phyloP scores from a whole-genome alignment of 2,329 filamentous ascomycete species.

The Trichocomaceae sp. region DNA sequence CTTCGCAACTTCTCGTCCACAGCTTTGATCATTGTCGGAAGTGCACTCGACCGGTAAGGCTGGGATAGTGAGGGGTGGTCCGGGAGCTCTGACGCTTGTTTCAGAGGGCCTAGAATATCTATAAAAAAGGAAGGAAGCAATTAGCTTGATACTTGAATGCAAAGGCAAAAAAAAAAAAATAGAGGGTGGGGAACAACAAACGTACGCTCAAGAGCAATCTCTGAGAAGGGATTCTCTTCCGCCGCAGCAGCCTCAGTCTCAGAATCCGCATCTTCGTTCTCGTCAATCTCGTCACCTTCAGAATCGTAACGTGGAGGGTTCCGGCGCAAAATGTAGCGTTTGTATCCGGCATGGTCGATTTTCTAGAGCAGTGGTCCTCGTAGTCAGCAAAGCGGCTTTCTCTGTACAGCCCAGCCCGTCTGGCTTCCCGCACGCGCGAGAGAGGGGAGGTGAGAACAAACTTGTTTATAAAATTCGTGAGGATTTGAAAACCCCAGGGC shows the following conservation, averaged over 20 bases:
- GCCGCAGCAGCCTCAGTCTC: conserved; percentile 53
- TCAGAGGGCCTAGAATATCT: conserved; percentile 57
- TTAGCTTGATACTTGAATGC: neutral
- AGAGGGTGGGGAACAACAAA: neutral
- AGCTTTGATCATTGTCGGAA: conserved; percentile 52
- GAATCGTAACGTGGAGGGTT: conserved; percentile 57
- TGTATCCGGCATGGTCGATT: conserved; percentile 57
- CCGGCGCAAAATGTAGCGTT: conserved; percentile 51
- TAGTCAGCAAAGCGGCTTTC: neutral
- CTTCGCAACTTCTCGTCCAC: conserved; percentile 52
- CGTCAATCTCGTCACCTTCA: conserved; percentile 57
- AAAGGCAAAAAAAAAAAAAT: neutral
- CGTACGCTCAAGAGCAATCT: conserved; percentile 52
- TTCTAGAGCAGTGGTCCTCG: conserved; percentile 34
- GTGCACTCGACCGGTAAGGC: conserved; percentile 53
- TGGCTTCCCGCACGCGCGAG: neutral
- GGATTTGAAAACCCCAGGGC: conserved; percentile 47
- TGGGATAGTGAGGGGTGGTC: conserved; percentile 53
- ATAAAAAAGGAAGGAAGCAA: neutral
- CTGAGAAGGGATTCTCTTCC: conserved; percentile 56
- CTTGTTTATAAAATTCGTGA: conserved; percentile 51
- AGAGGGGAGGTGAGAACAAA: conserved; percentile 22
- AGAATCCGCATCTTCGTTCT: conserved; percentile 49
- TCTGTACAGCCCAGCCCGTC: neutral
- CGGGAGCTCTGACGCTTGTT: conserved; percentile 54